Evolutionary conservation across 352 stramenopile species (phyloP).

Genomic region (Phytophthora palmivora): DNA sequence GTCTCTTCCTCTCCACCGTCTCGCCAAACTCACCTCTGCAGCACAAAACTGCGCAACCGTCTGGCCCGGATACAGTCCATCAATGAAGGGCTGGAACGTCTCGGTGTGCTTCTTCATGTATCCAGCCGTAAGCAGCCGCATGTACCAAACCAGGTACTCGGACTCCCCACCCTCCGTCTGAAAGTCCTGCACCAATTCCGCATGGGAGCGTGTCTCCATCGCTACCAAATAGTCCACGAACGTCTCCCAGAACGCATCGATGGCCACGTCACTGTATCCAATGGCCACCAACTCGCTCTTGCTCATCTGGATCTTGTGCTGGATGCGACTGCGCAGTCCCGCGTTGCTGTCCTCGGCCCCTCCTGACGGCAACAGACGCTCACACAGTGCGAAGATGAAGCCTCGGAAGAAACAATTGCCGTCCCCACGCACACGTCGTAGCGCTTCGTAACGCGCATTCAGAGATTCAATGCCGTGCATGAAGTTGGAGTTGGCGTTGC

Average conservation of each 20-base stretch:
- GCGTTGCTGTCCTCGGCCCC: conserved; percentile 29
- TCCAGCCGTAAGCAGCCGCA: conserved; percentile 80
- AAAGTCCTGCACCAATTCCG: conserved; percentile 79
- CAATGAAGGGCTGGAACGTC: conserved; percentile 91
- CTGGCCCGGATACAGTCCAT: conserved; percentile 79
- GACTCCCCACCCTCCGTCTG: conserved; percentile 87
- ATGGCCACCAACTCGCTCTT: conserved; percentile 79
- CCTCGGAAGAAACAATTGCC: conserved; percentile 94
- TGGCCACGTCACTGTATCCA: conserved; percentile 92
- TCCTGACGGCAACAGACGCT: conserved; percentile 61
- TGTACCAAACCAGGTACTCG: conserved; percentile 93
- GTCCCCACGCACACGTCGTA: conserved; percentile 89
- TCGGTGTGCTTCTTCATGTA: conserved; percentile 90
- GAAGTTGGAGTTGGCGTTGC: conserved; percentile 79
- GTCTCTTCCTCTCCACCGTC: background rate
- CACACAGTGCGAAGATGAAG: conserved; percentile 91
- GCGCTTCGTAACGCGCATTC: conserved; percentile 66
- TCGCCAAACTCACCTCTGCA: conserved; percentile 49
- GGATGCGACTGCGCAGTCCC: conserved; percentile 47
- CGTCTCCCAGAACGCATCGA: conserved; percentile 95
- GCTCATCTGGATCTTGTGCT: conserved; percentile 69
- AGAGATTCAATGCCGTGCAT: conserved; percentile 74
- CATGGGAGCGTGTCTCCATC: conserved; percentile 79
- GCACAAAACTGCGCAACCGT: conserved; percentile 88
- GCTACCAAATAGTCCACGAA: conserved; percentile 90